Evolutionary conservation across 257 asterid genomes (phyloP), one percentile per base, ranked within the genome.

Genomic region (Solanum pimpinellifolium): DNA sequence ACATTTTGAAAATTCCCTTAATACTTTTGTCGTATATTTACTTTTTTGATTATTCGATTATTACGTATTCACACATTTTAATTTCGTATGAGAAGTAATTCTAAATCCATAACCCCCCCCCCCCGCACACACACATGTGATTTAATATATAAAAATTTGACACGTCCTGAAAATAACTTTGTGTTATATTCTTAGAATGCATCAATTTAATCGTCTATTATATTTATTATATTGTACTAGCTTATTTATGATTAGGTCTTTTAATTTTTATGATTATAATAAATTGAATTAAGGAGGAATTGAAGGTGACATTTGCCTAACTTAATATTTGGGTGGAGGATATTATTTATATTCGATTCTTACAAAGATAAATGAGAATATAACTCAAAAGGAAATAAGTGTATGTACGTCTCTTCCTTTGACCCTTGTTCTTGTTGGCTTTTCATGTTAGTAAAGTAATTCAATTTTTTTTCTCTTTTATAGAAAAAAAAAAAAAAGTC

Each of bases 261-360:
- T 49, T 5, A 9, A 39, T 0, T 68, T 20, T 68, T 20, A 41
- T 84, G 23, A 46, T 73, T 18, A 49, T 49, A 15, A 14, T 72
- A 37, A 37, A 74, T 83, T 39, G 86, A 47, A 73, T 72, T 46
- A 74, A 60, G 13, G 46, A 39, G 11, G 21, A 84, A 73, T 52
- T 86, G 92, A 90, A 89, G 59, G 88, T 78, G 95, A 91, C 92
- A 59, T 83, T 83, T 86, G 88, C 91, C 91, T 83, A 90, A 90
- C 89, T 77, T 68, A 42, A 76, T 78, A 78, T 81, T 65, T 86
- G 44, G 85, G 62, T 37, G 77, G 83, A 85, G 85, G 72, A 83
- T 62, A 37, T 15, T 70, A 52, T 42, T 21, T 87, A 81, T 82
- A 87, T 85, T 69, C 25, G 4, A 81, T 35, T 72, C 62, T 52